Conservation (phyloP, 148 eudicot genomes). For the Arbutus unedo region DNA sequence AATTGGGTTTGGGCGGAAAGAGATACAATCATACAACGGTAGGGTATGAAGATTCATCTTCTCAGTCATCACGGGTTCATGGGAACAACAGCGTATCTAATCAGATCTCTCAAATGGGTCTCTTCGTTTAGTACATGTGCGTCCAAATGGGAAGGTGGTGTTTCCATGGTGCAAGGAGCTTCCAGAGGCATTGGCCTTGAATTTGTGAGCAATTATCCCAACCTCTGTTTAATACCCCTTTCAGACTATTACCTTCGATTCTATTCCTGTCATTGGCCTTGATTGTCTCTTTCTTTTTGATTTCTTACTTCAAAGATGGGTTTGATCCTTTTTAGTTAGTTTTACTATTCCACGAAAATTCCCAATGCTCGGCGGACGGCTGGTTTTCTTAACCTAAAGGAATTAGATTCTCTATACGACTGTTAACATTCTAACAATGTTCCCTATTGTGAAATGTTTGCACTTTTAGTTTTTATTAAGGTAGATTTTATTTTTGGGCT, state of each 20-base stretch:
- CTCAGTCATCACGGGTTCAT: not conserved
- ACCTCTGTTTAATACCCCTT: not conserved
- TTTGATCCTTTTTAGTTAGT: not conserved
- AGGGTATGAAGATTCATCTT: conserved; percentile 16
- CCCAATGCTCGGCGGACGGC: not conserved
- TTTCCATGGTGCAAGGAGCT: conserved; percentile 63
- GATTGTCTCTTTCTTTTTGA: not conserved
- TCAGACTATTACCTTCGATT: not conserved
- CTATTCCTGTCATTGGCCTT: not conserved
- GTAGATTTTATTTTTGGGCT: not conserved
- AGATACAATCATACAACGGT: not conserved
- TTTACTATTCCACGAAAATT: not conserved
- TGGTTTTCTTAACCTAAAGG: not conserved
- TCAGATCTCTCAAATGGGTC: conserved; percentile 11
- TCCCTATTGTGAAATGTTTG: not conserved
- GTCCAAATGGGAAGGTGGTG: conserved; percentile 29
- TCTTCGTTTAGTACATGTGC: conserved; percentile 8
- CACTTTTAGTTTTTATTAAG: not conserved
- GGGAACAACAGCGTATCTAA: not conserved
- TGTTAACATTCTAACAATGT: not conserved
- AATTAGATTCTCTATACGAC: not conserved
- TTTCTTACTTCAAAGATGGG: not conserved
- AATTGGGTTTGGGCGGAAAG: not conserved
- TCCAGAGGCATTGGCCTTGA: conserved; percentile 65
- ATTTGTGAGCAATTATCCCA: conserved; percentile 38